Percentiles rank a stretch among this genome's conserved stretches.
phyloP scores from a whole-genome alignment of 805 yeast genomes.

The Kodamaea lidongshanica region DNA sequence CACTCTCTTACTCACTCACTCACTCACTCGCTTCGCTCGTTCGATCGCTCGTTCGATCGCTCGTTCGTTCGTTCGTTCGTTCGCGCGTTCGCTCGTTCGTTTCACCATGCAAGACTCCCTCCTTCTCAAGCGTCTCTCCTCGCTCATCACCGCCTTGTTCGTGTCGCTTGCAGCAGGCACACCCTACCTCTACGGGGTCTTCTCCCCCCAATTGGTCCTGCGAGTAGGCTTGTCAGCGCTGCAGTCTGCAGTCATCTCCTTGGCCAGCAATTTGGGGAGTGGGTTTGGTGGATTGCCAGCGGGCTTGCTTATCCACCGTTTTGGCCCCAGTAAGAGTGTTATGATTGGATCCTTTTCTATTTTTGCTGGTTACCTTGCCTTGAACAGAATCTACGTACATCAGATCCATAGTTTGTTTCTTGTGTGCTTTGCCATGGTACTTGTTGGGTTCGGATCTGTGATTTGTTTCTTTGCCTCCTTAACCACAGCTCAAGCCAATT shows the following conservation, averaged over 20 bases:
- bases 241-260: conserved; percentile 58
- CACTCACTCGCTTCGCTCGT: too few relatives aligned
- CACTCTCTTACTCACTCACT: too few relatives aligned
- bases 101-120: too few relatives aligned
- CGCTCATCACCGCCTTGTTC: conserved; percentile 31
- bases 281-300: conserved; percentile 67
- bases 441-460: conserved; percentile 63
- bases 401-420: conserved; percentile 33
- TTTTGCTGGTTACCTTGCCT: conserved; percentile 47
- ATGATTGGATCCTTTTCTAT: conserved; percentile 51
- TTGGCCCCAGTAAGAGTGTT: conserved; percentile 51
- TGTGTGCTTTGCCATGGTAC: conserved; percentile 44
- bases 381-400: conserved; percentile 42
- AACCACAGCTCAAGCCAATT: conserved; percentile 55
- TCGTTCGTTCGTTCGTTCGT: too few relatives aligned
- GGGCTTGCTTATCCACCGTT: conserved; percentile 58
- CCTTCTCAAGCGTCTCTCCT: conserved; percentile 21
- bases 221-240: conserved; percentile 52
- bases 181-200: conserved; percentile 69
- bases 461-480: conserved; percentile 54
- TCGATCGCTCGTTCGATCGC: too few relatives aligned
- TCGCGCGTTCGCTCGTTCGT: too few relatives aligned
- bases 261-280: conserved; percentile 58
- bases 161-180: conserved; percentile 69
- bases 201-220: conserved; percentile 62